Conservation (phyloP, 129 eudicot genomes). For the Dittrichia graveolens region DNA sequence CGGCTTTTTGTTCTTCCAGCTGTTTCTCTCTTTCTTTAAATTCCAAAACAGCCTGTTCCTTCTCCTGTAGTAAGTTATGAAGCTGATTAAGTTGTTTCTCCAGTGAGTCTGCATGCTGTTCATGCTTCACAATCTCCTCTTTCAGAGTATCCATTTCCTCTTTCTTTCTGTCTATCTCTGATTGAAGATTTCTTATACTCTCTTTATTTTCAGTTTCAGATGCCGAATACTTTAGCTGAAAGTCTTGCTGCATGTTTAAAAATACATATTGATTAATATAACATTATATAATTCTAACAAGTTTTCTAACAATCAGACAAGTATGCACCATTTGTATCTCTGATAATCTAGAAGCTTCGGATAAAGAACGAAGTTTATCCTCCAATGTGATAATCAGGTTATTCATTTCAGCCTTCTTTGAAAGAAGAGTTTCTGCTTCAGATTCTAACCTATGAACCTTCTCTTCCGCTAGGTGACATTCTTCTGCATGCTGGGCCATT, state of each 20-base stretch:
- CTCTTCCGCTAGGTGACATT: conserved; percentile 79
- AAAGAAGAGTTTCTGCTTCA: conserved; percentile 61
- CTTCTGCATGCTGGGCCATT: conserved; percentile 93
- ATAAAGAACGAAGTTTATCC: conserved; percentile 51
- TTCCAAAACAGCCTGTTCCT: conserved; percentile 58
- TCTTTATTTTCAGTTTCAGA: conserved; percentile 66
- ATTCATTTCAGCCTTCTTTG: conserved; percentile 58
- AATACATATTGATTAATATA: conserved; percentile 25
- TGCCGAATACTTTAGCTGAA: conserved; percentile 56
- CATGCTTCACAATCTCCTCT: conserved; percentile 55
- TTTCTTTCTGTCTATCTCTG: conserved; percentile 54
- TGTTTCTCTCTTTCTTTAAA: conserved; percentile 61
- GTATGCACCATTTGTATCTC: conserved; percentile 63
- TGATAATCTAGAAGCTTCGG: conserved; percentile 54
- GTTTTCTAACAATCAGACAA: background rate
- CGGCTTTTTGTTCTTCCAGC: conserved; percentile 65
- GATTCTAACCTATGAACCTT: conserved; percentile 63
- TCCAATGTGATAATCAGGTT: conserved; percentile 52
- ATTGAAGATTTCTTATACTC: conserved; percentile 51
- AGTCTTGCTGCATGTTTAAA: conserved; percentile 65
- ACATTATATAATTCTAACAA: background rate
- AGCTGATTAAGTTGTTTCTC: conserved; percentile 62
- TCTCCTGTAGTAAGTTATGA: conserved; percentile 55
- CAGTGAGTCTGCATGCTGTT: conserved; percentile 49
- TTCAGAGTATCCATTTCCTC: conserved; percentile 56